Evolutionary conservation across 2,329 filamentous ascomycete genomes (phyloP), one percentile per base, ranked within the genome.

Genomic region (Colletotrichum viniferum): DNA sequence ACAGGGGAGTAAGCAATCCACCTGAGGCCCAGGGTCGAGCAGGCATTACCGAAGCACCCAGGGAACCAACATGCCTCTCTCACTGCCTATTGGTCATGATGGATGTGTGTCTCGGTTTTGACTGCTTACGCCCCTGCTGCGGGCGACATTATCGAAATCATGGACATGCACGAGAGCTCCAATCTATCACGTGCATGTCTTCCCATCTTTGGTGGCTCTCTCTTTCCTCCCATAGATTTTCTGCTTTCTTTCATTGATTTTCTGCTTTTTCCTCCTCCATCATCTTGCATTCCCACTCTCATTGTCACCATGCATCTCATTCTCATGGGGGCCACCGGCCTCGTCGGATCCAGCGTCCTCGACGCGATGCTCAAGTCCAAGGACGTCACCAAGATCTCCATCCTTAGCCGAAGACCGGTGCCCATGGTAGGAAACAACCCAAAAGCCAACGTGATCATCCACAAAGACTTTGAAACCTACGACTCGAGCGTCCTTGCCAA

Each of bases 381-480:
- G 34, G 85, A 87, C 48, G 86, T 95, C 71, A 90, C 89, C 64
- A 92, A 91, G 78, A 90, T 96, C 80, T 92, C 92, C 21, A 91
- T 96, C 79, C 88, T 95, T 64, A 92, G 89, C 76, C 88, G 94
- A 18, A 87, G 91, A 13, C 91, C 92, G 0, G 91, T 95, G 1
- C 85, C 88, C 5, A 90, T 93, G 86, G 91, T 90, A 16, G 89
- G 93, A 16, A 86, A 87, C 28, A 90, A 94, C 76, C 87, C 88
- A 1, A 91, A 93, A 75, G 88, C 92, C 76, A 89, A 90, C 30
- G 91, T 95, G 71, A 92, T 95, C 77, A 85, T 93, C 24, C 93
- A 95, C 80, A 87, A 89, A 18, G 92, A 96, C 82, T 96, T 94
- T 80, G 83, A 85, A 16, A 85, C 82, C 1, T 96, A 95, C 81